Percentiles rank a stretch among this genome's conserved stretches.
Conservation (phyloP, 495 filamentous ascomycete genomes). For the Xylaria sp. region DNA sequence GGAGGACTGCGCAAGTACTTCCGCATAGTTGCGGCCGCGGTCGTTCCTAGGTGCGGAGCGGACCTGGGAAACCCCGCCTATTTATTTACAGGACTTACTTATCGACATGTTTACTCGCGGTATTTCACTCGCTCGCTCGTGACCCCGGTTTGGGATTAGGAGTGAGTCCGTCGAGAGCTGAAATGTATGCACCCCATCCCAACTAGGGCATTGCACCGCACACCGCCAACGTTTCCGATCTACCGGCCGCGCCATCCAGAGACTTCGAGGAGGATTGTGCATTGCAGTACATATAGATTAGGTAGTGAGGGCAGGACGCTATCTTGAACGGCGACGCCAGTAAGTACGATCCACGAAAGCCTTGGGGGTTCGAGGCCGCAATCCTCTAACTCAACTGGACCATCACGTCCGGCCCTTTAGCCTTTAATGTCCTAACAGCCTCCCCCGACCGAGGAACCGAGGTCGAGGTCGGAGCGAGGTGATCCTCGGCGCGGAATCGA, state of each 20-base stretch:
- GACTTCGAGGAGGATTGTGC: slow-evolving; percentile 1
- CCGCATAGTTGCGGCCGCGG: no score
- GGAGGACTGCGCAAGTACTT: no score
- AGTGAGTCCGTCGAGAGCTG: slow-evolving; percentile 9
- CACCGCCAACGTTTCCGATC: slow-evolving; percentile 7
- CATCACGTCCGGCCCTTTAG: not conserved
- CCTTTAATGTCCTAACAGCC: not conserved
- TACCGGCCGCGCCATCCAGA: not conserved
- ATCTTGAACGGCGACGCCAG: not conserved
- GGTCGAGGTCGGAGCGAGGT: not conserved
- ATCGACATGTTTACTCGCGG: not conserved
- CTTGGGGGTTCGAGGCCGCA: not conserved
- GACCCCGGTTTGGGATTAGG: slow-evolving; percentile 13
- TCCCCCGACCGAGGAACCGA: not conserved
- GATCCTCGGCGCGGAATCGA: not conserved
- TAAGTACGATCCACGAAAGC: not conserved
- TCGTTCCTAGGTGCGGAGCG: not conserved
- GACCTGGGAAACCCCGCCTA: not conserved
- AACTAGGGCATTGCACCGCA: slow-evolving; percentile 17
- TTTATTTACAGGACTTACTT: no score
- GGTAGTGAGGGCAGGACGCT: not conserved
- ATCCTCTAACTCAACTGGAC: not conserved
- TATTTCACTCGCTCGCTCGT: not conserved
- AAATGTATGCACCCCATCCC: not conserved
- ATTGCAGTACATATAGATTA: no score